These are phyloP conservation scores for Pestalotiopsis sp. DNA, from an alignment of 2,329 filamentous ascomycete species.

Conservation along the genomic window DNA sequence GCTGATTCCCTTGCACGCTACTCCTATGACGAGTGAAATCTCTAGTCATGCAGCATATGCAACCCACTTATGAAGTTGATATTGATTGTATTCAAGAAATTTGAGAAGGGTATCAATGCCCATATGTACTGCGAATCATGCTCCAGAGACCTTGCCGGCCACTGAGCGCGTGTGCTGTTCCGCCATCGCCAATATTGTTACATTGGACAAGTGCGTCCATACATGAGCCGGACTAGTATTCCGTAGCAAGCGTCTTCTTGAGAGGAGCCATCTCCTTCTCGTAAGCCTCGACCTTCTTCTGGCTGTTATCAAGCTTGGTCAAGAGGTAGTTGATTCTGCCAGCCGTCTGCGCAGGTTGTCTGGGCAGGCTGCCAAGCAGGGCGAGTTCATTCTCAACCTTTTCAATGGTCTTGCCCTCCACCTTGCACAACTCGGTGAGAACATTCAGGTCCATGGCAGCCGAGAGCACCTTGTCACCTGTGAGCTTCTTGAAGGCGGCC, in stretches of 20 bases:
- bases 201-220: not conserved
- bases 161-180: not conserved
- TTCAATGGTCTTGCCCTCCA: conserved; percentile 74
- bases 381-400: conserved; percentile 79
- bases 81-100: not conserved
- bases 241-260: conserved; percentile 67
- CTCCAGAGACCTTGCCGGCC: not conserved
- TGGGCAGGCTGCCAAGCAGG: conserved; percentile 70
- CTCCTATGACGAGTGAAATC: too few species aligned
- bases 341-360: conserved; percentile 68
- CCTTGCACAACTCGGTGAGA: conserved; percentile 68
- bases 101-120: conserved; percentile 18
- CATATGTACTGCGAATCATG: conserved; percentile 4
- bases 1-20: too few species aligned
- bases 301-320: conserved; percentile 71
- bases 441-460: conserved; percentile 75
- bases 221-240: conserved; percentile 26
- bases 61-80: not conserved
- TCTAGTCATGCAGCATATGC: too few species aligned
- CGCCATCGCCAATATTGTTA: not conserved
- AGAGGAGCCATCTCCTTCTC: conserved; percentile 72
- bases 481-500: conserved; percentile 76
- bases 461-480: conserved; percentile 71
- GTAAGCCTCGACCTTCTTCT: conserved; percentile 72
- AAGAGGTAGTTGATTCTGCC: conserved; percentile 74